phyloP scores from a whole-genome alignment of 2,329 filamentous ascomycete species.

The Talaromyces sp. region DNA sequence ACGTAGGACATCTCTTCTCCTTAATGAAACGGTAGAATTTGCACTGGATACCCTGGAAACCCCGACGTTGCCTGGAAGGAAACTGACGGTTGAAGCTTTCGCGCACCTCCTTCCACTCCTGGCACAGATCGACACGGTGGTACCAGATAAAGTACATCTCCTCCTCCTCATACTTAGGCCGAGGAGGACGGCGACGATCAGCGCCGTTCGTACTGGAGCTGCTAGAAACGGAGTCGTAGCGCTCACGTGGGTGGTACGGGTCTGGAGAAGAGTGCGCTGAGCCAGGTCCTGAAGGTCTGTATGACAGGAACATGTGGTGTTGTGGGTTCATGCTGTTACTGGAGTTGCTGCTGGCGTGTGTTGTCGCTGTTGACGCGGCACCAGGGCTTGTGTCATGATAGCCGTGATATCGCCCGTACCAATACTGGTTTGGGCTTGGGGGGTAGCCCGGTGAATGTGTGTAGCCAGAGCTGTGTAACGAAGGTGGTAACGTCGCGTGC shows the following conservation, averaged over 20 bases:
- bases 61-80: constrained; percentile 41
- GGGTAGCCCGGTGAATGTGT: constrained; percentile 35
- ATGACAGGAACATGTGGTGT: constrained; percentile 30
- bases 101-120: constrained; percentile 51
- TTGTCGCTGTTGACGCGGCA: constrained; percentile 19
- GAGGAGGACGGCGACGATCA: constrained; percentile 45
- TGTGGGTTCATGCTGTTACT: constrained; percentile 17
- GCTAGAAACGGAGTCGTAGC: constrained; percentile 46
- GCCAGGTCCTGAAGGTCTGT: constrained; percentile 27
- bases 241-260: constrained; percentile 40
- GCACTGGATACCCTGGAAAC: constrained; percentile 53
- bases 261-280: constrained; percentile 40
- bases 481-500: constrained; percentile 17
- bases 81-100: constrained; percentile 50
- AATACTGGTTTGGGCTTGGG: constrained; percentile 32
- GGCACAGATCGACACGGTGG: constrained; percentile 49
- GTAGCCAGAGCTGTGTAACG: constrained; percentile 16
- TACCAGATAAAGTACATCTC: constrained; percentile 56
- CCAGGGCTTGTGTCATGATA: constrained; percentile 27
- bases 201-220: constrained; percentile 37
- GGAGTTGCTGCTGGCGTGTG: constrained; percentile 17
- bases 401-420: constrained; percentile 25
- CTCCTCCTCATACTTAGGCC: constrained; percentile 51
- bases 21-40: constrained; percentile 55
- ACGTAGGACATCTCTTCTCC: constrained; percentile 47